phyloP scores from a whole-genome alignment of 2,329 filamentous ascomycete species.

The Sclerotinia sclerotiorum region DNA sequence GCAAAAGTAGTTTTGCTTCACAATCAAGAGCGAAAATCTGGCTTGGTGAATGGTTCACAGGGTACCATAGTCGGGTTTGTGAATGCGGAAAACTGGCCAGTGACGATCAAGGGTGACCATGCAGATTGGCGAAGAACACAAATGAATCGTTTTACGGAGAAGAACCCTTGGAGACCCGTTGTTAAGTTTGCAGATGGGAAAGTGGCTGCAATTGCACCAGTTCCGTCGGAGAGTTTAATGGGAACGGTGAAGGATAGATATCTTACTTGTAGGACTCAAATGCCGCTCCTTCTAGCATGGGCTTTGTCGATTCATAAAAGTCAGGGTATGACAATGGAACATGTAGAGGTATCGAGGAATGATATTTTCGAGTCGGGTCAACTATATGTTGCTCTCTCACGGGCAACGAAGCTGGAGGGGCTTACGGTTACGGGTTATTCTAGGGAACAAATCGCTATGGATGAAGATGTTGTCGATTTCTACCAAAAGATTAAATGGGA shows the following conservation, averaged over 20 bases:
- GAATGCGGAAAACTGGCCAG: slow-evolving; percentile 19
- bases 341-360: slow-evolving; percentile 33
- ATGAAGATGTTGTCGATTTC: slow-evolving; percentile 35
- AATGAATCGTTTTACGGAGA: slow-evolving; percentile 11
- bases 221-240: slow-evolving; percentile 23
- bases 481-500: slow-evolving; percentile 36
- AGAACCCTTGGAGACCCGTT: slow-evolving; percentile 21
- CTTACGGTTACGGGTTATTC: slow-evolving; percentile 33
- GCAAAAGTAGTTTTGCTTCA: slow-evolving; percentile 36
- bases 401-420: slow-evolving; percentile 33
- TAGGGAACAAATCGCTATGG: slow-evolving; percentile 28
- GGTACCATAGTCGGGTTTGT: slow-evolving; percentile 34
- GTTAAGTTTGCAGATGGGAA: slow-evolving; percentile 33
- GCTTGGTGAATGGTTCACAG: slow-evolving; percentile 38
- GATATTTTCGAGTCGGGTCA: slow-evolving; percentile 37
- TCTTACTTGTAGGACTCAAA: slow-evolving; percentile 42
- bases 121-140: not conserved
- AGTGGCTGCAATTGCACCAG: slow-evolving; percentile 22
- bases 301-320: slow-evolving; percentile 96
- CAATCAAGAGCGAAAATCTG: slow-evolving; percentile 28
- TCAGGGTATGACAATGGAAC: slow-evolving; percentile 72
- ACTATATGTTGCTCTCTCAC: slow-evolving; percentile 36
- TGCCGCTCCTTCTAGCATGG: slow-evolving; percentile 89
- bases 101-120: not conserved
- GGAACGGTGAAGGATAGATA: slow-evolving; percentile 27